Evolutionary conservation across 495 filamentous ascomycete species (phyloP).

Genomic region (Daldinia vernicosa): DNA sequence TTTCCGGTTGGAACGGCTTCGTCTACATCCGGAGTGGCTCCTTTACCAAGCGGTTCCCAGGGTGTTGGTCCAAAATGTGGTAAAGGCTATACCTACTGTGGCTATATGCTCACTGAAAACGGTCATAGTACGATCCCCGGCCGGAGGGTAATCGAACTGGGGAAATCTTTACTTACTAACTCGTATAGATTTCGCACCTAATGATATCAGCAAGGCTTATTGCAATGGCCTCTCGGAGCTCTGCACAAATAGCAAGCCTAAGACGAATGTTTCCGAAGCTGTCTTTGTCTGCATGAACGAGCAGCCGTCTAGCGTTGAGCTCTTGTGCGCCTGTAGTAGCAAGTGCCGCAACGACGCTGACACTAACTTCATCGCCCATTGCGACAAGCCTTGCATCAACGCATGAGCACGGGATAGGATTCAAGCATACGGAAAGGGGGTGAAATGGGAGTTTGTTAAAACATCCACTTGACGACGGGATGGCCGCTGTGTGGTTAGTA

Average conservation of each 20-base stretch:
- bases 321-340: conserved; percentile 52
- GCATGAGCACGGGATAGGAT: background rate
- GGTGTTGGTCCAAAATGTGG: conserved; percentile 48
- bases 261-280: conserved; percentile 51
- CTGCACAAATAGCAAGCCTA: conserved; percentile 50
- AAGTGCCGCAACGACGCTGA: conserved; percentile 51
- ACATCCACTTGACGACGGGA: conserved; percentile 8
- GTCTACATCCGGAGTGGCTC: background rate
- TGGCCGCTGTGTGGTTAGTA: conserved; percentile 16
- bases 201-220: conserved; percentile 54
- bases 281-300: conserved; percentile 55
- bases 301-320: conserved; percentile 45
- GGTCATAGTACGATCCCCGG: conserved; percentile 47
- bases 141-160: background rate
- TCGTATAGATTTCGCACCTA: conserved; percentile 48
- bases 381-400: conserved; percentile 47
- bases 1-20: background rate
- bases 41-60: conserved; percentile 19
- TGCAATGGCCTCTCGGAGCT: conserved; percentile 50
- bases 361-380: conserved; percentile 45
- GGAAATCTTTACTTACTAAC: background rate
- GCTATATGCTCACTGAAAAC: conserved; percentile 52
- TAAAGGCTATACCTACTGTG: conserved; percentile 57
- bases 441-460: conserved; percentile 8
- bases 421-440: background rate